These are phyloP conservation scores for Fusarium keratoplasticum DNA, from an alignment of 2,329 filamentous ascomycete species.

Conservation along the genomic window DNA sequence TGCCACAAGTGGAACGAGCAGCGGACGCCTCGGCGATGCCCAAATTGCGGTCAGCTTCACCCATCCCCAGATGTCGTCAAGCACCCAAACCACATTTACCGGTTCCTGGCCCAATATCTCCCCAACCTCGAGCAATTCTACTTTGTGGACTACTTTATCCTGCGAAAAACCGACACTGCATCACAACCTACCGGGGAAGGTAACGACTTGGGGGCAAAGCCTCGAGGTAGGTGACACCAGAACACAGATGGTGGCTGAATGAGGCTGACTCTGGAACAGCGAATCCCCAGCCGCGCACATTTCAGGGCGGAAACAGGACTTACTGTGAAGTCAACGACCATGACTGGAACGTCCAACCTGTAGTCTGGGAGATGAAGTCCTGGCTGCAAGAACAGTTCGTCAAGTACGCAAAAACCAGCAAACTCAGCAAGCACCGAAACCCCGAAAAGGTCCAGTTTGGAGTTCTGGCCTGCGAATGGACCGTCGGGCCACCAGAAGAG, in stretches of 20 bases:
- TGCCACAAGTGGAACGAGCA: slow-evolving; percentile 55
- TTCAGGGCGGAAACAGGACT: slow-evolving; percentile 38
- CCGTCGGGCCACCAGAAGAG: slow-evolving; percentile 37
- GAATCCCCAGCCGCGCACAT: slow-evolving; percentile 13
- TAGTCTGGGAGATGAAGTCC: slow-evolving; percentile 49
- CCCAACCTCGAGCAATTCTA: slow-evolving; percentile 58
- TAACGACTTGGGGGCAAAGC: not conserved
- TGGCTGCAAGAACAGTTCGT: slow-evolving; percentile 56
- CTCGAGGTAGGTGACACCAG: slow-evolving; percentile 18
- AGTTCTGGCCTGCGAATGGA: slow-evolving; percentile 57
- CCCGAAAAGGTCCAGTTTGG: slow-evolving; percentile 55
- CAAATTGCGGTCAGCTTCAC: slow-evolving; percentile 49
- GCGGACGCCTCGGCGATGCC: slow-evolving; percentile 43
- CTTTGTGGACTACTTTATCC: slow-evolving; percentile 57
- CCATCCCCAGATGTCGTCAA: slow-evolving; percentile 39
- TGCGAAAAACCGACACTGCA: slow-evolving; percentile 42
- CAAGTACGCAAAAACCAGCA: slow-evolving; percentile 50
- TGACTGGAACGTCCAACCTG: slow-evolving; percentile 51
- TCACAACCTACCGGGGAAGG: not conserved
- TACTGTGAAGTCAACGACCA: slow-evolving; percentile 51
- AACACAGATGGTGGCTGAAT: not conserved
- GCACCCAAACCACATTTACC: slow-evolving; percentile 56
- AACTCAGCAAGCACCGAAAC: slow-evolving; percentile 45
- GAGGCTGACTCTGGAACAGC: slow-evolving; percentile 23
- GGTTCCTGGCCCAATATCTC: slow-evolving; percentile 56